phyloP scores from a whole-genome alignment of 2,329 filamentous ascomycete genomes.

The Talaromyces sp. region DNA sequence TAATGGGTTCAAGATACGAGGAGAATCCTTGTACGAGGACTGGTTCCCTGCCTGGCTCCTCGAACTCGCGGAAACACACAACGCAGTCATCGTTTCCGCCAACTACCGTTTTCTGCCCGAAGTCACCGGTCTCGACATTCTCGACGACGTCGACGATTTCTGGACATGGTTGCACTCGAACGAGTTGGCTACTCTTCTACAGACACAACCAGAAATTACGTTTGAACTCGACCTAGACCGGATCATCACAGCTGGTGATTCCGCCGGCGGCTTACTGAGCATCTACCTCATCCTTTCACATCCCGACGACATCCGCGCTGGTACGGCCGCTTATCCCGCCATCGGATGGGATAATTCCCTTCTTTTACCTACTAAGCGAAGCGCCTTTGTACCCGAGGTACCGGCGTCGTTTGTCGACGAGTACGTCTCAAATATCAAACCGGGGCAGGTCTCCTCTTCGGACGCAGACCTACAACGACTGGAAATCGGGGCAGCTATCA shows the following conservation, averaged over 20 bases:
- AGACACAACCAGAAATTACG: slow-evolving; percentile 2
- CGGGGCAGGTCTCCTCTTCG: slow-evolving; percentile 22
- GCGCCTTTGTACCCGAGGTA: slow-evolving; percentile 20
- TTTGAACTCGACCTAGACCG: slow-evolving; percentile 25
- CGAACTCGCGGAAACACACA: slow-evolving; percentile 33
- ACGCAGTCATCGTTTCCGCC: slow-evolving; percentile 43
- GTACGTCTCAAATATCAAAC: slow-evolving; percentile 10
- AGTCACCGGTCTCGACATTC: slow-evolving; percentile 43
- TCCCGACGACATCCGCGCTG: slow-evolving; percentile 29
- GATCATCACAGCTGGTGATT: slow-evolving; percentile 29
- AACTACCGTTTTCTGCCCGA: slow-evolving; percentile 51
- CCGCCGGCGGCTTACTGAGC: slow-evolving; percentile 32
- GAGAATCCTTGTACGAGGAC: slow-evolving; percentile 21
- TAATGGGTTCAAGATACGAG: slow-evolving; percentile 3
- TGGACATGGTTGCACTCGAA: slow-evolving; percentile 42
- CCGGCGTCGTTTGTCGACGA: slow-evolving; percentile 20
- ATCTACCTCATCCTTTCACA: slow-evolving; percentile 28
- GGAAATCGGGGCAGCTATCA: slow-evolving; percentile 22
- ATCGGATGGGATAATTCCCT: slow-evolving; percentile 12
- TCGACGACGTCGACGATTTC: slow-evolving; percentile 46
- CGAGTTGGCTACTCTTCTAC: slow-evolving; percentile 19
- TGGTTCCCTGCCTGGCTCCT: slow-evolving; percentile 33
- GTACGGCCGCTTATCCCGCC: slow-evolving; percentile 31
- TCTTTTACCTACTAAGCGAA: slow-evolving; percentile 14
- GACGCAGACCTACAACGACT: slow-evolving; percentile 16